Percentiles rank a stretch among this genome's conserved stretches.
Evolutionary conservation across 2,329 filamentous ascomycete species (phyloP).

Genomic region (Ophiostoma sp.): DNA sequence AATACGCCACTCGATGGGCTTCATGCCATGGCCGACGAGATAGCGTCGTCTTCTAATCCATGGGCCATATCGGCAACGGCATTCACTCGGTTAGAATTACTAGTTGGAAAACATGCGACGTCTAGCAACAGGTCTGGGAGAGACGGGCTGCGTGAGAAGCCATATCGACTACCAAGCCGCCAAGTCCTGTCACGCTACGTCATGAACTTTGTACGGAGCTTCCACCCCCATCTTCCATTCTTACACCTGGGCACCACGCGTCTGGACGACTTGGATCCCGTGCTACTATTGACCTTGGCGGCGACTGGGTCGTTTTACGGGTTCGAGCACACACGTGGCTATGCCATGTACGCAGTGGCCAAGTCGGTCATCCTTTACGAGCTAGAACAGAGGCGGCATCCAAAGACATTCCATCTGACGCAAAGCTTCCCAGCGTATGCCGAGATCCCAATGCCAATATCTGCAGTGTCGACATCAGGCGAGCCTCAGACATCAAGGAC

Average conservation of each 20-base stretch:
- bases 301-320: constrained; percentile 18
- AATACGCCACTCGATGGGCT: not conserved
- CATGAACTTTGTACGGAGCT: constrained; percentile 7
- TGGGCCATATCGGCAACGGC: not conserved
- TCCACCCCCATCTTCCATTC: constrained; percentile 18
- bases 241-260: constrained; percentile 16
- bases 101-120: not conserved
- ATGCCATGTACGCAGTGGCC: constrained; percentile 12
- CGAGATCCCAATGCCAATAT: not conserved
- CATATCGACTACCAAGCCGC: not conserved
- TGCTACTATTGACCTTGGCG: constrained; percentile 13
- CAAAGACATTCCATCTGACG: not conserved
- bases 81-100: not conserved
- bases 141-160: not conserved
- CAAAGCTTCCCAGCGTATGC: not conserved
- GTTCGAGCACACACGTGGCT: constrained; percentile 16
- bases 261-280: constrained; percentile 11
- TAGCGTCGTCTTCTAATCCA: not conserved
- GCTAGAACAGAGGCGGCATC: not conserved
- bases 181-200: not conserved
- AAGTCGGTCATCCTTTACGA: not conserved
- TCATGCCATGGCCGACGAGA: not conserved
- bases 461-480: not conserved
- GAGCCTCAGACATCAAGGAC: not conserved
- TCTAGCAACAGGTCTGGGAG: not conserved